Percentiles rank a stretch among this genome's conserved stretches.
phyloP scores from a whole-genome alignment of 139 green algal species.

The Chlamydomonas sphaeroides region DNA sequence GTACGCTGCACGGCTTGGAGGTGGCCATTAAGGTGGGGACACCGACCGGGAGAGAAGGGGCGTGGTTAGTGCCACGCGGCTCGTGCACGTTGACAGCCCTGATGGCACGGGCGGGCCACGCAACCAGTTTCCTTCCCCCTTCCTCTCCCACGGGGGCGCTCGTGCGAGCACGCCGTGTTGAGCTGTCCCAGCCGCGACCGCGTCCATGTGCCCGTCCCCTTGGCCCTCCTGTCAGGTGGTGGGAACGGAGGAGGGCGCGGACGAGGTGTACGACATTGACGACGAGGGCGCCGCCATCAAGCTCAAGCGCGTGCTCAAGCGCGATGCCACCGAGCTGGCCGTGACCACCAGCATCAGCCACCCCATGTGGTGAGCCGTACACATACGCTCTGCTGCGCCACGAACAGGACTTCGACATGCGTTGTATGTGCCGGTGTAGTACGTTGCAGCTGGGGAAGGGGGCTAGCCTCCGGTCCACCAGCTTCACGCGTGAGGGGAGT shows the following conservation, averaged over 20 bases:
- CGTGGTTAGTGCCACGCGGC: no score
- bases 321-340: conserved; percentile 36
- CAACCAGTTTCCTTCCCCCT: not conserved
- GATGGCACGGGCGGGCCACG: not conserved
- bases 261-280: conserved; percentile 40
- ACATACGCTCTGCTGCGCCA: no score
- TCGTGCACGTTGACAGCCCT: no score
- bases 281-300: conserved; percentile 32
- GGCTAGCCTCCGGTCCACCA: not conserved
- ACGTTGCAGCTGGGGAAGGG: not conserved
- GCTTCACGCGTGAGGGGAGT: no score
- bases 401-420: no score
- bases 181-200: no score
- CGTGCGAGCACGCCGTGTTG: no score
- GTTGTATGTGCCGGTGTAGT: no score
- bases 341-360: conserved; percentile 24
- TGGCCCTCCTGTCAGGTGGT: not conserved
- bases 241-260: conserved; percentile 28
- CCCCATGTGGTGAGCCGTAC: conserved; percentile 2
- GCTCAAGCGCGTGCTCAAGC: conserved; percentile 29
- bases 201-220: no score
- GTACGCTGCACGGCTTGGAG: conserved; percentile 31
- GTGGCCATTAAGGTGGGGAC: conserved; percentile 28
- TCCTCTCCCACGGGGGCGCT: no score
- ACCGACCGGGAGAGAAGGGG: no score